These are phyloP conservation scores for Talaromyces amestolkiae DNA, from an alignment of 2,329 filamentous ascomycete species.

Conservation along the genomic window DNA sequence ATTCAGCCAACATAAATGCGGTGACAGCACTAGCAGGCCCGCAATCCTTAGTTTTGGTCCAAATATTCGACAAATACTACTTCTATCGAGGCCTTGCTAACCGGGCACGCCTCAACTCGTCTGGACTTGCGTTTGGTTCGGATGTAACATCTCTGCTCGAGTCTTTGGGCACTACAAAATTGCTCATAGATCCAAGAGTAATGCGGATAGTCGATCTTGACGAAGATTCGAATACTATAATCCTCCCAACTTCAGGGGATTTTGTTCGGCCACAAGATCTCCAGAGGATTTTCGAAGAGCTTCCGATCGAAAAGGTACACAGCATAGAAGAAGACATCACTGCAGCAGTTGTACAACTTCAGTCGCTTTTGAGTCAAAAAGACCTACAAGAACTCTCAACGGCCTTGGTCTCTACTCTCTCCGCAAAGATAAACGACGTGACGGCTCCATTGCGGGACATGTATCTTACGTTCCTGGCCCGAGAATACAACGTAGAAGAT, in stretches of 20 bases:
- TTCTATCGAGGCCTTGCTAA: conserved; percentile 17
- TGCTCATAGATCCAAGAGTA: neutral
- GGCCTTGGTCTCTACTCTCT: neutral
- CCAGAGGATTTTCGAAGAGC: neutral
- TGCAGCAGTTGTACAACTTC: neutral
- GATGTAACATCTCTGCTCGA: conserved; percentile 13
- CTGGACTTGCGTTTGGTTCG: conserved; percentile 9
- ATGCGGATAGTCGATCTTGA: neutral
- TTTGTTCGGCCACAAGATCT: neutral
- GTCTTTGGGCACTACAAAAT: neutral
- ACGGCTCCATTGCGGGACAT: neutral
- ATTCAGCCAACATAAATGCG: conserved; percentile 18
- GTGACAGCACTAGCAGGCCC: conserved; percentile 18
- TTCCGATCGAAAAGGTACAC: neutral
- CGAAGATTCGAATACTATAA: neutral
- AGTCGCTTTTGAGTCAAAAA: neutral
- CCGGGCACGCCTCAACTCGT: conserved; percentile 11
- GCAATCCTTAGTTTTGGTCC: conserved; percentile 9
- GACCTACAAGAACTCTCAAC: neutral
- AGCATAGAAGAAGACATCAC: neutral
- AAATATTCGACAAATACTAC: conserved; percentile 15
- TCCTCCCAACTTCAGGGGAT: neutral
- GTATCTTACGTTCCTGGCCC: neutral
- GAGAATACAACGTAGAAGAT: neutral
- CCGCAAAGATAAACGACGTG: neutral